These are phyloP conservation scores for Exophiala oligosperma DNA, from an alignment of 2,329 filamentous ascomycete genomes.

Conservation along the genomic window DNA sequence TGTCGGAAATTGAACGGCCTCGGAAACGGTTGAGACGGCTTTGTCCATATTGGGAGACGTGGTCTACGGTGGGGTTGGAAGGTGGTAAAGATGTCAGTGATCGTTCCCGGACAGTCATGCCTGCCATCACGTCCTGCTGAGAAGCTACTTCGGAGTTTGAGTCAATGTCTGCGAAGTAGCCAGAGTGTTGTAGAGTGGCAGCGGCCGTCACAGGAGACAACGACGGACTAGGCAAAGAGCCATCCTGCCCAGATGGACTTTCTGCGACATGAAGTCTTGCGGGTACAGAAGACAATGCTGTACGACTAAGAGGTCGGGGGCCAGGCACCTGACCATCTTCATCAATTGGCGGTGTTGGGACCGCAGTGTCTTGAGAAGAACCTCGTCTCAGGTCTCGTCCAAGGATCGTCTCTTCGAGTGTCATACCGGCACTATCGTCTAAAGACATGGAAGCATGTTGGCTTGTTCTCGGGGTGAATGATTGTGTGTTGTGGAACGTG, in stretches of 20 bases:
- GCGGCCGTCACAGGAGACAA: conserved; percentile 86
- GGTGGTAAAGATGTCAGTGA: conserved; percentile 8
- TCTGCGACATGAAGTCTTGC: conserved; percentile 58
- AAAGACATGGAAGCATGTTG: not conserved
- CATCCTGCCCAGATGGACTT: conserved; percentile 74
- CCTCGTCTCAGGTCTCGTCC: conserved; percentile 11
- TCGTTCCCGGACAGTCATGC: conserved; percentile 7
- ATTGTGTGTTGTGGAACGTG: conserved; percentile 8
- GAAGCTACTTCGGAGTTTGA: conserved; percentile 43
- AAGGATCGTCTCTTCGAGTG: conserved; percentile 9
- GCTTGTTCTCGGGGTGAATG: conserved; percentile 10
- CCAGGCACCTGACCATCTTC: conserved; percentile 22
- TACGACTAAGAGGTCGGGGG: conserved; percentile 40
- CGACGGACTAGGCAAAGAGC: conserved; percentile 90
- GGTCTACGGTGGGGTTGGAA: not conserved
- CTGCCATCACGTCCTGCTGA: conserved; percentile 25
- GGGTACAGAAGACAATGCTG: conserved; percentile 33
- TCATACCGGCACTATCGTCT: conserved; percentile 2
- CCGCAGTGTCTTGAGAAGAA: conserved; percentile 25
- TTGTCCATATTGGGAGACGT: conserved; percentile 10
- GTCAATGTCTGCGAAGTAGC: conserved; percentile 46
- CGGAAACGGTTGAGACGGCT: conserved; percentile 23
- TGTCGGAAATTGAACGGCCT: conserved; percentile 64
- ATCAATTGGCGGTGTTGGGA: conserved; percentile 31
- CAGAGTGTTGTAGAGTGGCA: conserved; percentile 54